Percentiles rank a stretch among this genome's conserved stretches.
phyloP scores from a whole-genome alignment of 345 rosid species.

The Sisymbrium altissimum region DNA sequence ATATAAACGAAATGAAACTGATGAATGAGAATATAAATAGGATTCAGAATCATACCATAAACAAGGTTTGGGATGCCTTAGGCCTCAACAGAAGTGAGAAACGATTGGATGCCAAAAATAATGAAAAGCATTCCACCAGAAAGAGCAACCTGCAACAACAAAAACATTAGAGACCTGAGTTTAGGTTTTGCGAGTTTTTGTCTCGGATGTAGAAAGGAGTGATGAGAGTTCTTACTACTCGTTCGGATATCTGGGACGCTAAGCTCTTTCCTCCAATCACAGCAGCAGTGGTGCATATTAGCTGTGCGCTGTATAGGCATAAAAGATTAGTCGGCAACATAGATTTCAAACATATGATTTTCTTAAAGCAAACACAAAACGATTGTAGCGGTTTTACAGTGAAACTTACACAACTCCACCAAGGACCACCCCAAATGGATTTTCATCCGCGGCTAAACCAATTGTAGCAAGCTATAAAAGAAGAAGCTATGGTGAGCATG shows the following conservation, averaged over 20 bases:
- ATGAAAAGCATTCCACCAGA: conserved; percentile 91
- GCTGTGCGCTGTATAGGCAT: conserved; percentile 60
- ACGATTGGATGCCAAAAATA: conserved; percentile 84
- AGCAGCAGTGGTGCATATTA: conserved; percentile 91
- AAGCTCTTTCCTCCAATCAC: conserved; percentile 95
- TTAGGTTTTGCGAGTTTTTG: neutral
- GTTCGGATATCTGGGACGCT: conserved; percentile 97
- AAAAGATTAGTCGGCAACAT: conserved; percentile 8
- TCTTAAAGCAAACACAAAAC: neutral
- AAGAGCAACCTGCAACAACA: conserved; percentile 66
- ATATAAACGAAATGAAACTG: neutral
- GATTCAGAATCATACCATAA: neutral
- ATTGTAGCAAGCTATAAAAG: conserved; percentile 79
- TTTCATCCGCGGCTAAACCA: conserved; percentile 97
- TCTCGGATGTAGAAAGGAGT: neutral
- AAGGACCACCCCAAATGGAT: conserved; percentile 83
- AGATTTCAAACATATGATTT: neutral
- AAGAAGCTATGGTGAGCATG: conserved; percentile 21
- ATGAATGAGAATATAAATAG: neutral
- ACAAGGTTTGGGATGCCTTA: conserved; percentile 8
- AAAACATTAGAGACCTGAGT: neutral
- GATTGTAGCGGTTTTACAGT: neutral
- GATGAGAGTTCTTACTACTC: conserved; percentile 39
- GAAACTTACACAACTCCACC: conserved; percentile 83
- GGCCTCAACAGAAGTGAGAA: conserved; percentile 55